phyloP scores from a whole-genome alignment of 345 rosid genomes.

The Euclidium syriacum region DNA sequence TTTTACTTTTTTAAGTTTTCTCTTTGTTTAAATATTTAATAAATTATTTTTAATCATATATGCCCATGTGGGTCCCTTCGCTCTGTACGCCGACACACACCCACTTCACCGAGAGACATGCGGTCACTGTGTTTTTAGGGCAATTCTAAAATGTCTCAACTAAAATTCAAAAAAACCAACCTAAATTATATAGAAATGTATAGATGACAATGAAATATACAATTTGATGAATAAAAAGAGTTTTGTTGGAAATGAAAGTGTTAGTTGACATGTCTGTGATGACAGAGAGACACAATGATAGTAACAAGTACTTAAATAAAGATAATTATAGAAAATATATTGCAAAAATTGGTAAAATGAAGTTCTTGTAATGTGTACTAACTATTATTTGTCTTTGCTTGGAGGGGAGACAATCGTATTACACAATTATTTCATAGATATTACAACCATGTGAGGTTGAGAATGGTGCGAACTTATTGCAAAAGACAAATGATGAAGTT shows the following conservation, averaged over 20 bases:
- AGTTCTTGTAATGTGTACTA: constrained; percentile 10
- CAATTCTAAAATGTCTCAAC: no score
- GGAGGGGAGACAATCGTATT: constrained; percentile 7
- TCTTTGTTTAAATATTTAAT: background rate
- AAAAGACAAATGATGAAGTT: background rate
- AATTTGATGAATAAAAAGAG: background rate
- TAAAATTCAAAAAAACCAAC: no score
- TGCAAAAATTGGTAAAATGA: background rate
- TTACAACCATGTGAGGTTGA: constrained; percentile 17
- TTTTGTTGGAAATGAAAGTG: constrained; percentile 12
- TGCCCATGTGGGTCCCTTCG: constrained; percentile 32
- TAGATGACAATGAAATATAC: no score
- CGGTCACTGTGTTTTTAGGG: no score
- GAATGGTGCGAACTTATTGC: background rate
- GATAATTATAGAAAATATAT: background rate
- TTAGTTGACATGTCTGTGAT: constrained; percentile 23
- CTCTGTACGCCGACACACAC: constrained; percentile 35
- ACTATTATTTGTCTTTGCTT: constrained; percentile 11
- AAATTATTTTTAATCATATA: background rate
- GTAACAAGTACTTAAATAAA: background rate
- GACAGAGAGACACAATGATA: constrained; percentile 11
- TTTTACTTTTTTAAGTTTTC: background rate
- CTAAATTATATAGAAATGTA: background rate
- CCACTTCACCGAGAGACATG: constrained; percentile 16
- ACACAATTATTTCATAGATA: constrained; percentile 10